Evolutionary conservation across 1,284 basidiomycete genomes (phyloP).

Genomic region (Ganoderma resinaceum): DNA sequence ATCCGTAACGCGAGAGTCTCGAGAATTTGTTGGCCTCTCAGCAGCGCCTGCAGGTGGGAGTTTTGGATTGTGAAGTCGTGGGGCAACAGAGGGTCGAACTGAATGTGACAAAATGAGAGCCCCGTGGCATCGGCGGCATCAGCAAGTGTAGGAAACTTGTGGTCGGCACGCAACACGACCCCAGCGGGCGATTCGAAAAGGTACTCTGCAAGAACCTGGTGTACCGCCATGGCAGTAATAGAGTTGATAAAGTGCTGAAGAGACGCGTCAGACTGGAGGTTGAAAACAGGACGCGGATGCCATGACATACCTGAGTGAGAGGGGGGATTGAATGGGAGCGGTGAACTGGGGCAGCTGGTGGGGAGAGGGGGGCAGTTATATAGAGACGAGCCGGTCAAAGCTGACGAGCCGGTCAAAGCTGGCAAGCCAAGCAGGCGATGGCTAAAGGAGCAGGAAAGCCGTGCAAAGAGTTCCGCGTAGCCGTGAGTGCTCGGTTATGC

Average conservation of each 20-base stretch:
- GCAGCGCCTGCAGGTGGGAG: background rate
- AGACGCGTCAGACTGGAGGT: background rate
- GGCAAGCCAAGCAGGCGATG: background rate
- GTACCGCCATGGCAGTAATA: background rate
- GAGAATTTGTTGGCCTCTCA: background rate
- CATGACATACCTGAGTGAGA: background rate
- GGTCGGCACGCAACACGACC: too few relatives aligned
- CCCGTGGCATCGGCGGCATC: background rate
- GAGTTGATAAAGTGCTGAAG: background rate
- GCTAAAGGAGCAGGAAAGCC: background rate
- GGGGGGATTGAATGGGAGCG: background rate
- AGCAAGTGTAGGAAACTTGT: background rate
- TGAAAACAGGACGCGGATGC: background rate
- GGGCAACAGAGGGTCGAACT: background rate
- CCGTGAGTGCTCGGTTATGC: background rate
- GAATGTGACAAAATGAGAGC: background rate
- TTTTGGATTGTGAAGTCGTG: background rate
- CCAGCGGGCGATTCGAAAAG: too few relatives aligned
- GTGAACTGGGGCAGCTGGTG: background rate
- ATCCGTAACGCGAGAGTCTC: background rate
- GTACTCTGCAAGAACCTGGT: background rate
- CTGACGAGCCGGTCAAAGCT: background rate
- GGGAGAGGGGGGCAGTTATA: background rate
- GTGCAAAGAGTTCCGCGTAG: background rate
- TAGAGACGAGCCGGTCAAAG: background rate